Base-by-base conservation (phyloP, 192 early-diverging fungal species). In the Entrophospora sp. region DNA sequence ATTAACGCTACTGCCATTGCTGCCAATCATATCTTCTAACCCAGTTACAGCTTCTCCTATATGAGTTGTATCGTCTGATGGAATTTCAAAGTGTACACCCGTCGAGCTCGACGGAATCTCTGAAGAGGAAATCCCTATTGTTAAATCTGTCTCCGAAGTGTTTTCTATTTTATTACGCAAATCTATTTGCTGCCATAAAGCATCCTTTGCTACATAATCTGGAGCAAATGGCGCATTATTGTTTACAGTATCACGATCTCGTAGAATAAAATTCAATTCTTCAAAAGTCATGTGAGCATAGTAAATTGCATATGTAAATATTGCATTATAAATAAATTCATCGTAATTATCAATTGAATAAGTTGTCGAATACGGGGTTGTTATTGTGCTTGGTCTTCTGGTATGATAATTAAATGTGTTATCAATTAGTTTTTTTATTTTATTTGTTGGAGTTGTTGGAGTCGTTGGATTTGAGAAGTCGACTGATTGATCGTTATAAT, bases 261-360 rank as follows among this genome's bases (percentile, higher is more conserved):
- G 40, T 34, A 61, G 51, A 43, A 84, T 78, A 4, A 36, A 31
- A n/a, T 72, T 71, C 5, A 84, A 68, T 22, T 82, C 76, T 48
- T 78, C 73, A 63, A 80, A 74, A 1, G 69, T 64, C 80, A 84
- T 84, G 68, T 84, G 78, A 61, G 77, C 75, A 63, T 82, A 84
- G 48, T 75, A 66, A 24, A 84, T 74, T 5, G 70, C 51, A 2
- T 73, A 61, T 12, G 70, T 69, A 32, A 83, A 74, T 27, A 79
- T 69, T 2, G 42, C 58, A 5, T 44, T 66, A 42, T 74, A 78
- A 4, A 66, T 61, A 2, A 10, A 3, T 53, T 69, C 68, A 22
- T 75, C 62, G 37, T 30, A 38, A 12, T 64, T 56, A 10, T 18
- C 30, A 4, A 30, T 49, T 2, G 32, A n/a, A 66, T 22, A 32